A percentile compares a stretch with the other conserved stretches of the same genome.
phyloP scores from a whole-genome alignment of 1,284 basidiomycete genomes.

The Cutaneotrichosporon mucoides region DNA sequence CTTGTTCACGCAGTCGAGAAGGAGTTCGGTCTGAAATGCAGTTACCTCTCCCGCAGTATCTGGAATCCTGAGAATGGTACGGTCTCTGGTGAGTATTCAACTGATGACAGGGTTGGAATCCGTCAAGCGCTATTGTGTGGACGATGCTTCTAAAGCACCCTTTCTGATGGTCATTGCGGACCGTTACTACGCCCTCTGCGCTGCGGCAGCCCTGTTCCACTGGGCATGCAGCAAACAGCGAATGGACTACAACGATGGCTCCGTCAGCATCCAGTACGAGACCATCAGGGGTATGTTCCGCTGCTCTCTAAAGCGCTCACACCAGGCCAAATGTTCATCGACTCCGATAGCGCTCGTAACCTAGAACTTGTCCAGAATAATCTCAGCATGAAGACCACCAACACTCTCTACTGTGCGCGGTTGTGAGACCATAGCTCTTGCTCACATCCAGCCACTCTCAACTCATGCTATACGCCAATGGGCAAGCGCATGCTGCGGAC shows the following conservation, averaged over 20 bases:
- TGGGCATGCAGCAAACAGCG: conserved; percentile 65
- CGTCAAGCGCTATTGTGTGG: conserved; percentile 67
- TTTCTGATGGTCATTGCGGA: conserved; percentile 68
- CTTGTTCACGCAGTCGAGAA: conserved; percentile 69
- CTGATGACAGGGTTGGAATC: conserved; percentile 63
- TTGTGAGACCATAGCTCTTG: too few species aligned
- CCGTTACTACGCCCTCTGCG: conserved; percentile 85
- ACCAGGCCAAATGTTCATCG: conserved; percentile 85
- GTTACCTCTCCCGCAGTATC: conserved; percentile 66
- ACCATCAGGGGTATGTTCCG: conserved; percentile 57
- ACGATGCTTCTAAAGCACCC: conserved; percentile 69
- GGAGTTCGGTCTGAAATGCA: conserved; percentile 65
- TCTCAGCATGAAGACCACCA: conserved; percentile 60
- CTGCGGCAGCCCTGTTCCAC: conserved; percentile 78
- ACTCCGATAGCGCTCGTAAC: conserved; percentile 76
- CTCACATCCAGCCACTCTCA: conserved; percentile 51
- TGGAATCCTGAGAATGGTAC: conserved; percentile 69
- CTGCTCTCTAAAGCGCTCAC: neutral
- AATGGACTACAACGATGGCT: conserved; percentile 63
- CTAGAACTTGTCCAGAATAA: conserved; percentile 80
- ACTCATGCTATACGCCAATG: conserved; percentile 85
- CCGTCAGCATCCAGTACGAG: conserved; percentile 70
- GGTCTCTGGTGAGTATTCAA: neutral
- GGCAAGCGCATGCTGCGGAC: conserved; percentile 70
- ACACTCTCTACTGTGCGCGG: conserved; percentile 66